Base-by-base conservation (phyloP, 2,329 filamentous ascomycete species). In the Elsinoe arachidis region DNA sequence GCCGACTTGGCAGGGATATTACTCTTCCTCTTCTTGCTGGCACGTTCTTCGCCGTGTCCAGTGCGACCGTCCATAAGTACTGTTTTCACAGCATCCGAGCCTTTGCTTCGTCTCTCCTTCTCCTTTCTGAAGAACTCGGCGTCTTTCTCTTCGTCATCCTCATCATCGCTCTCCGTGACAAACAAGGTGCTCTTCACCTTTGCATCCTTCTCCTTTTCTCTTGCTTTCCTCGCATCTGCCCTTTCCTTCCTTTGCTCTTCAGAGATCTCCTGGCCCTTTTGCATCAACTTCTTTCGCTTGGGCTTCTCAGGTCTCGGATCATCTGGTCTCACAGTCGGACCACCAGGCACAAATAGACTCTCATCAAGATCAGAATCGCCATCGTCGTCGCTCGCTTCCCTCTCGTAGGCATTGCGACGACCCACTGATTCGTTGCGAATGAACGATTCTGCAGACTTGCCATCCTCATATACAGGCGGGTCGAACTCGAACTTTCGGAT, bases 131-230 rank as follows among this genome's bases (percentile, higher is more conserved):
- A 96, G 72, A 96, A 96, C 17, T 81, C 83, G 19, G 69, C 76
- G 71, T 88, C 82, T 58, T 82, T 81, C 47, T 90, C 89, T 34
- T 80, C 83, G 66, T 96, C 90, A n/a, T 81, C 85, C 63, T 96
- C 90, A 55, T 97, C 93, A 68, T 97, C 93, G 63, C 87, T 90
- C 37, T 86, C 84, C 58, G 86, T 82, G 53, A 99, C 87, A 65
- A 84, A 92, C 38, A 92, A 73, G 21, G 85, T 84, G 65, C 88
- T 95, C 76, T 96, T 97, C 73, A 93, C 87, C 68, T 86, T 87
- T 33, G 78, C 77, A 51, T 83, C 79, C 71, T 90, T 90, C 66
- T 91, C 89, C n/a, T 81, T 74, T 63, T 95, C 85, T 63, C 82
- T 86, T 55, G 84, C 77, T 56, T 82, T 79, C 37, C 85, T 78